Conservation (phyloP, 257 asterid species). For the Solanum gracilifrons region DNA sequence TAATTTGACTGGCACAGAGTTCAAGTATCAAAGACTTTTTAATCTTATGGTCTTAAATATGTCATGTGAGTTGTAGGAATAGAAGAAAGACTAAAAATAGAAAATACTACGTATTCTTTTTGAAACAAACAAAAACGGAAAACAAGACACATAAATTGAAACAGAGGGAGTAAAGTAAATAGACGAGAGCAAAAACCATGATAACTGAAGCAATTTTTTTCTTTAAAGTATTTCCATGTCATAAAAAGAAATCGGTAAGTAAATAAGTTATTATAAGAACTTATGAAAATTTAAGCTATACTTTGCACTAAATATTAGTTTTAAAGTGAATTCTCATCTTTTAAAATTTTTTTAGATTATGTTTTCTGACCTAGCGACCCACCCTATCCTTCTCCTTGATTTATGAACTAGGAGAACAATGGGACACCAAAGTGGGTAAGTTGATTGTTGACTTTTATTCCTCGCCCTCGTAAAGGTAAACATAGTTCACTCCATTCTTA, state of each 20-base stretch:
- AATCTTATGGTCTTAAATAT: background rate
- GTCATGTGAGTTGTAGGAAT: background rate
- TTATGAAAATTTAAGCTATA: background rate
- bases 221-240: background rate
- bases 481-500: background rate
- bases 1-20: background rate
- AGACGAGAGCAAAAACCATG: background rate
- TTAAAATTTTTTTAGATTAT: background rate
- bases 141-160: no score
- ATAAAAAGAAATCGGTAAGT: background rate
- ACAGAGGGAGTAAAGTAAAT: background rate
- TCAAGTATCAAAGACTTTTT: background rate
- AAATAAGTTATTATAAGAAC: background rate
- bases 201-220: background rate
- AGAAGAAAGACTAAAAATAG: background rate
- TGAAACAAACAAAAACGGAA: no score
- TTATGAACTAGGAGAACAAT: background rate
- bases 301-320: background rate
- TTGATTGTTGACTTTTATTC: background rate
- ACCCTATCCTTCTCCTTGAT: background rate
- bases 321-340: background rate
- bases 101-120: background rate
- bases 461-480: background rate
- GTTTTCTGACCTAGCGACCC: background rate
- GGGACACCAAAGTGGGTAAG: background rate